Evolutionary conservation across 768 basidiomycete species (phyloP).

Genomic region (Boletus sp.): DNA sequence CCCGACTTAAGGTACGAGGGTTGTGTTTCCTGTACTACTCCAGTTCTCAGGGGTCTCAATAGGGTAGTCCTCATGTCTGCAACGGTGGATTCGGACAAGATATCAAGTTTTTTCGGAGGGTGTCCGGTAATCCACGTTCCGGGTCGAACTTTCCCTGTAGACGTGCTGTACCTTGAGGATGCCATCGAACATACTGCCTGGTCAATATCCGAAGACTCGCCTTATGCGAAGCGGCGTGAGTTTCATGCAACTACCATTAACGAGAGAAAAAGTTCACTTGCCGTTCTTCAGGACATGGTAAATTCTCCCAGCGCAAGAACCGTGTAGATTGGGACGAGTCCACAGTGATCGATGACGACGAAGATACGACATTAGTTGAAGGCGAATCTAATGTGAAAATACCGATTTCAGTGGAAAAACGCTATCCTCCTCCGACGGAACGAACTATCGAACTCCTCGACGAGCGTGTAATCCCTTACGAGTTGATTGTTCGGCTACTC

Average conservation of each 20-base stretch:
- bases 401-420: slow-evolving; percentile 63
- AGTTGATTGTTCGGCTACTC: slow-evolving; percentile 80
- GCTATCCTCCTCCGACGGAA: slow-evolving; percentile 75
- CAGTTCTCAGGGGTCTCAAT: slow-evolving; percentile 5
- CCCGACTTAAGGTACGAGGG: slow-evolving; percentile 75
- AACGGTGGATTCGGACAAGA: slow-evolving; percentile 88
- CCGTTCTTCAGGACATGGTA: slow-evolving; percentile 51
- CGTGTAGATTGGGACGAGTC: slow-evolving; percentile 83
- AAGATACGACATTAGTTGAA: slow-evolving; percentile 49
- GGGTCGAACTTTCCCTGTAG: slow-evolving; percentile 93
- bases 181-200: slow-evolving; percentile 80
- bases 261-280: neutral
- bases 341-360: slow-evolving; percentile 54
- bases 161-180: slow-evolving; percentile 84
- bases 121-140: slow-evolving; percentile 86
- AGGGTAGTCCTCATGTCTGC: slow-evolving; percentile 97
- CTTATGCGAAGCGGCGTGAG: slow-evolving; percentile 73
- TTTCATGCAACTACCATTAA: slow-evolving; percentile 5
- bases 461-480: slow-evolving; percentile 86
- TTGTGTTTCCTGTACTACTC: neutral
- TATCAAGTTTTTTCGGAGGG: slow-evolving; percentile 84
- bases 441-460: slow-evolving; percentile 83
- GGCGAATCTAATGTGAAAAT: slow-evolving; percentile 10
- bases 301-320: slow-evolving; percentile 59
- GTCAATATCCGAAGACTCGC: slow-evolving; percentile 76